Conservation (phyloP, 2,329 filamentous ascomycete species). For the Canariomyces notabilis region DNA sequence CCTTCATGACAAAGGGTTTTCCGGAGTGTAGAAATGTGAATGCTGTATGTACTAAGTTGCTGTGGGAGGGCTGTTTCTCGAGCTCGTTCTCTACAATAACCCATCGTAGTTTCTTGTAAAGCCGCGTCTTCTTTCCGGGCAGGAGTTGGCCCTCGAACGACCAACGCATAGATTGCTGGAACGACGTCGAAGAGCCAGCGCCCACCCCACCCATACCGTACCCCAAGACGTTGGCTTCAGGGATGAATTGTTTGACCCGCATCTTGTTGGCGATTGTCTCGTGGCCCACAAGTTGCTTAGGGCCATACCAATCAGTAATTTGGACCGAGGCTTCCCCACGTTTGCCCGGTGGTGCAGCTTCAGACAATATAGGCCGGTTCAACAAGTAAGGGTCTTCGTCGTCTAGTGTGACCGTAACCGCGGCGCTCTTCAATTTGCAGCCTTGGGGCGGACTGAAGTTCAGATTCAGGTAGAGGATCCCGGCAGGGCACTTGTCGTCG, state of each 20-base stretch:
- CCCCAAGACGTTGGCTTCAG: constrained; percentile 13
- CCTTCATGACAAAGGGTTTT: constrained; percentile 20
- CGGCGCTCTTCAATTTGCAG: constrained; percentile 19
- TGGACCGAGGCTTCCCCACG: constrained; percentile 11
- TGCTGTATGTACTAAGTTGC: constrained; percentile 18
- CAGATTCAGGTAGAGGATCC: constrained; percentile 23
- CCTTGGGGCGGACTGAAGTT: constrained; percentile 17
- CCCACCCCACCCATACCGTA: constrained; percentile 19
- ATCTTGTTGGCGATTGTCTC: constrained; percentile 12
- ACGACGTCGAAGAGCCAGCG: constrained; percentile 8
- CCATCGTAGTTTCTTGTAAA: constrained; percentile 18
- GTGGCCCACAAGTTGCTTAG: constrained; percentile 13
- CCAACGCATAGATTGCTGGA: constrained; percentile 13
- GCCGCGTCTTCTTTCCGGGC: constrained; percentile 6
- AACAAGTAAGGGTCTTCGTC: constrained; percentile 6
- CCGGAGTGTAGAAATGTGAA: constrained; percentile 21
- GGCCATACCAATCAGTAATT: constrained; percentile 21
- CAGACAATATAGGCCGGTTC: too few relatives aligned
- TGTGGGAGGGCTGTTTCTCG: constrained; percentile 16
- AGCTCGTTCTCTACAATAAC: constrained; percentile 14
- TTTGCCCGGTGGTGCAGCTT: neutral
- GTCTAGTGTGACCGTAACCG: constrained; percentile 15
- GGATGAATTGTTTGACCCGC: constrained; percentile 10
- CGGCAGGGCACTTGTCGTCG: constrained; percentile 10
- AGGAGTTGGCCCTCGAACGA: constrained; percentile 17